Percentiles rank a stretch among this genome's conserved stretches.
phyloP scores from a whole-genome alignment of 345 rosid species.

The Psidium friedrichsthalianum region DNA sequence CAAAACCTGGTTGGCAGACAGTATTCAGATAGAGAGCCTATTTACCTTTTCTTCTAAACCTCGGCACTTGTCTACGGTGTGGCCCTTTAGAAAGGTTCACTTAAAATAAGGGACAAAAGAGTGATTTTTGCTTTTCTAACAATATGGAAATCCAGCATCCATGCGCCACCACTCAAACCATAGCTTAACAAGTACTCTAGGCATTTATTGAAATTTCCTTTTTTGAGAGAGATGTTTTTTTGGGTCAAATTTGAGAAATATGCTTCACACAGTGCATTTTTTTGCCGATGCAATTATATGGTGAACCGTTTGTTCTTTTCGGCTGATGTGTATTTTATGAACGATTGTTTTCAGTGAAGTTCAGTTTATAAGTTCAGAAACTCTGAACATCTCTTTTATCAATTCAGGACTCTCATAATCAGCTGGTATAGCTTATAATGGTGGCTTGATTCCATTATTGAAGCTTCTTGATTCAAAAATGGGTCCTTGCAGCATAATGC shows the following conservation, averaged over 20 bases:
- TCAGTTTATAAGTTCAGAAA: not conserved
- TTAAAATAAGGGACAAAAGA: not conserved
- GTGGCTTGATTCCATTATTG: slow-evolving; percentile 80
- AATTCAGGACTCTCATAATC: slow-evolving; percentile 80
- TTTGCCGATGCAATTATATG: not conserved
- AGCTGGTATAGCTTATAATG: slow-evolving; percentile 95
- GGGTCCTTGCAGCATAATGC: slow-evolving; percentile 99
- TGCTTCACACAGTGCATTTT: not conserved
- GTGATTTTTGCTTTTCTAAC: not conserved
- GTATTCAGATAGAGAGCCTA: not conserved
- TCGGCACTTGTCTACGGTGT: not conserved
- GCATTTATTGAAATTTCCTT: not conserved
- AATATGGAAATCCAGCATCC: not conserved
- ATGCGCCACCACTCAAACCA: not conserved
- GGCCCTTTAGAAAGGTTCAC: not conserved
- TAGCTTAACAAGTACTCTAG: not conserved
- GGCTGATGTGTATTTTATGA: not conserved
- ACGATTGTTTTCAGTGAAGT: not conserved
- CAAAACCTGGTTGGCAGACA: not conserved
- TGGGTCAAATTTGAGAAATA: not conserved
- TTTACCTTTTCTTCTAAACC: not conserved
- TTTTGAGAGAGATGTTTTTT: not conserved
- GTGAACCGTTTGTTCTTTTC: not conserved
- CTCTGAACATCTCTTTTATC: not conserved
- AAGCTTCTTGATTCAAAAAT: slow-evolving; percentile 95